A percentile compares a stretch with the other conserved stretches of the same genome.
These are phyloP conservation scores for Onygenales sp. DNA, from an alignment of 2,329 filamentous ascomycete species.

Conservation along the genomic window DNA sequence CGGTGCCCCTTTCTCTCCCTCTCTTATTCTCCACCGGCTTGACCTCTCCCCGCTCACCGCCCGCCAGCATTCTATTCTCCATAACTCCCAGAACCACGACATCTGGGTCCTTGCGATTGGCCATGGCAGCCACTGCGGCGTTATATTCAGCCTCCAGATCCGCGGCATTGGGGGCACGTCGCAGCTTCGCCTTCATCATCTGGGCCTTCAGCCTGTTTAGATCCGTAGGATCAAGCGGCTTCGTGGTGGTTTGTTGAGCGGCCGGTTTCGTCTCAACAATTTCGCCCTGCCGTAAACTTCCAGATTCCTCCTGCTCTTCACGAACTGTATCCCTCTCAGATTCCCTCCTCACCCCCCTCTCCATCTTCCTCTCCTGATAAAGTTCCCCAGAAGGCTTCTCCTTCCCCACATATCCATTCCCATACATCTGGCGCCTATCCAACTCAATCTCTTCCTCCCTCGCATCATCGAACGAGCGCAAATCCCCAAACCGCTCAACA, in stretches of 20 bases:
- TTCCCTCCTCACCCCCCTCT: constrained; percentile 40
- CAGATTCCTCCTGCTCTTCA: constrained; percentile 23
- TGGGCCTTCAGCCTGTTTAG: constrained; percentile 86
- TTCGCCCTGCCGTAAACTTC: constrained; percentile 36
- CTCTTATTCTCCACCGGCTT: constrained; percentile 69
- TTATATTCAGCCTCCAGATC: constrained; percentile 80
- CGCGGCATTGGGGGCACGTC: constrained; percentile 62
- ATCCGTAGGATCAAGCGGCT: constrained; percentile 61
- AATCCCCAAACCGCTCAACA: constrained; percentile 66
- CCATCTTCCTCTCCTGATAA: constrained; percentile 63
- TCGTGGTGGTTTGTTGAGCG: constrained; percentile 36
- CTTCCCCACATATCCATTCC: constrained; percentile 72
- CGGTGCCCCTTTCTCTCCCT: constrained; percentile 71
- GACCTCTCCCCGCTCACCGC: constrained; percentile 63
- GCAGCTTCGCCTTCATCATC: constrained; percentile 91
- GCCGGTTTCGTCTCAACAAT: constrained; percentile 48
- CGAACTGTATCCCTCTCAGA: constrained; percentile 15
- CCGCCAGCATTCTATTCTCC: constrained; percentile 82
- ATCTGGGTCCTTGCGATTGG: constrained; percentile 49
- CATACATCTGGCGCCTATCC: constrained; percentile 73
- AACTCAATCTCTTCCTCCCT: constrained; percentile 88
- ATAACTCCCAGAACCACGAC: constrained; percentile 77
- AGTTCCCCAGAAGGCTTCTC: constrained; percentile 82
- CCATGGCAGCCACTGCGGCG: constrained; percentile 55
- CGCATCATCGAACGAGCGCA: constrained; percentile 83